Evolutionary conservation across 768 basidiomycete genomes (phyloP).

Genomic region (Phanerochaete carnosa): DNA sequence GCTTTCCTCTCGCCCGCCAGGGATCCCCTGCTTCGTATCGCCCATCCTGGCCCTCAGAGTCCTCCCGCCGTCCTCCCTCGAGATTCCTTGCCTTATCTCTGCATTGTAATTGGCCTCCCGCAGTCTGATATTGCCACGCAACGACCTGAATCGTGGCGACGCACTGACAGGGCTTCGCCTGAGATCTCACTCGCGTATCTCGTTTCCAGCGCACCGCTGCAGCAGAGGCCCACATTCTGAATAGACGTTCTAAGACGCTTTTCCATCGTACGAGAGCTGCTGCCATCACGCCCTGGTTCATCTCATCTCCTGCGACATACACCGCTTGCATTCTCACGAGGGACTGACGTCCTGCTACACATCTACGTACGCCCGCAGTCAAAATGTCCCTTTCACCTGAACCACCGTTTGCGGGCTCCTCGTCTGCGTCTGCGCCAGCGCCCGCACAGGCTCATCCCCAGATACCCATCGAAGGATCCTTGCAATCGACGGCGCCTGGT

Average conservation of each 20-base stretch:
- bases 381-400: neutral
- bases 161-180: neutral
- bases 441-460: neutral
- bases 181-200: neutral
- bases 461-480: neutral
- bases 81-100: neutral
- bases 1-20: neutral
- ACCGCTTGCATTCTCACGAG: neutral
- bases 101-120: neutral
- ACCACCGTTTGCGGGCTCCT: neutral
- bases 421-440: neutral
- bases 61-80: neutral
- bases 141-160: neutral
- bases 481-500: slow-evolving; percentile 17
- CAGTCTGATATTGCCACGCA: neutral
- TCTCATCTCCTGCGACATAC: neutral
- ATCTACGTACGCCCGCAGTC: neutral
- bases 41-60: neutral
- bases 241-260: neutral
- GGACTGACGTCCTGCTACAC: neutral
- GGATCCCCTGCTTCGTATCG: neutral
- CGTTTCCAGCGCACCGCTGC: neutral
- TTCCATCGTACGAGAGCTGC: neutral
- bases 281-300: neutral
- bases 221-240: too few species aligned